Base-by-base conservation (phyloP, 2,329 filamentous ascomycete species). In the Curvularia verruculosa region DNA sequence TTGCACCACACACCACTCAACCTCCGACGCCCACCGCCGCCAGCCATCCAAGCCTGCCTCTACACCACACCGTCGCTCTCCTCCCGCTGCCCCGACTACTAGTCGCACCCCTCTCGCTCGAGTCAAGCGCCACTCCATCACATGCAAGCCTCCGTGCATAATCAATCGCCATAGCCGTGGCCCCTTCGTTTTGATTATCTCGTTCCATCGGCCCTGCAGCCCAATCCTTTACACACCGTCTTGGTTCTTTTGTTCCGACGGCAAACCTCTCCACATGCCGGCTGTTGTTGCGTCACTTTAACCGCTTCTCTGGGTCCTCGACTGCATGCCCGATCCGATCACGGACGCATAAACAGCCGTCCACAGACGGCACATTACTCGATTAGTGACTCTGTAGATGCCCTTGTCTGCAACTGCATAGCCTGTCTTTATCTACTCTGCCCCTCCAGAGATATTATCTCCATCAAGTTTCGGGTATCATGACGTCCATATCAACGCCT, bases 251-350 rank as follows among this genome's bases (percentile, higher is more conserved):
- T 62, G 41, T 29, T 54, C 54, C 61, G 56, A 45, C 54, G 51
- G 58, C 41, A 53, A 15, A 50, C 41, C 58, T 34, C 48, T 52
- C 39, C 43, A 54, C 28, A 39, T 62, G 31, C 55, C 56, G 56
- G 44, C 52, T 49, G 59, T 47, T 60, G 57, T 47, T 60, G 57
- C 58, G 60, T 65, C 62, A 59, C 55, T 47, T 48, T 24, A 52
- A 46, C 62, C 62, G 50, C 8, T 31, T 44, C 36, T 39, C 36
- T 57, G 60, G 62, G 58, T 50, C 55, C 28, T 58, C 28, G 31
- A 53, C 50, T 46, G 48, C 56, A 40, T 49, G 31, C 48, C 29
- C 53, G 23, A 45, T 23, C 36, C 40, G 19, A 18, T 40, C 45
- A 54, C 43, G 36, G 43, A 51, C 39, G 18, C 39, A 39, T n/a